These are phyloP conservation scores for Chamaecyparis obtusa DNA, from an alignment of 75 land plant genomes.

Conservation along the genomic window DNA sequence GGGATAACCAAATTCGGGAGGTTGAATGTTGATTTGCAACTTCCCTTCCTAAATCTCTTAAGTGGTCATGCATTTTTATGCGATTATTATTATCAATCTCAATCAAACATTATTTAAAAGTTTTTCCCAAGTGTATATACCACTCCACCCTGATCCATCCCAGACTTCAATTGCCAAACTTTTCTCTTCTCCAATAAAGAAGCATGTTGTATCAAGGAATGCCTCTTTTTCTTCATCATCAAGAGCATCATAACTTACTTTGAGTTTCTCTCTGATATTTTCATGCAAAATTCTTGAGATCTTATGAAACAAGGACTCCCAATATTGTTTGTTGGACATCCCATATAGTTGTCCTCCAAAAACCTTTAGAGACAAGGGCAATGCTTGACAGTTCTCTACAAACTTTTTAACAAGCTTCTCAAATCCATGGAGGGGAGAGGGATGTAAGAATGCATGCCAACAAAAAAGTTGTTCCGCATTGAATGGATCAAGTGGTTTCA, in stretches of 20 bases:
- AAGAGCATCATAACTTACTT: background rate
- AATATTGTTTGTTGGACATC: background rate
- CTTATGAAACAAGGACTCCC: background rate
- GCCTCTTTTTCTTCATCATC: background rate
- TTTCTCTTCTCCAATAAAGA: background rate
- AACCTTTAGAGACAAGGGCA: background rate
- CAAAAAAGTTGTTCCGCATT: background rate
- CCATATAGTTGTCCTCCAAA: background rate
- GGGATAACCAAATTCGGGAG: too few relatives aligned
- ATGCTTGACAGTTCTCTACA: background rate
- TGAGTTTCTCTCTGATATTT: background rate
- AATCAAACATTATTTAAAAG: background rate
- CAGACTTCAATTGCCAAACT: background rate
- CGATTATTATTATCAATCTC: background rate
- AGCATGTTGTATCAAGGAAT: background rate
- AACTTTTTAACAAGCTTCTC: background rate
- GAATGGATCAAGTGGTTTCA: background rate
- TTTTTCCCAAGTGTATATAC: background rate
- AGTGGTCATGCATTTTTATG: background rate
- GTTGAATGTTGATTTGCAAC: too few relatives aligned
- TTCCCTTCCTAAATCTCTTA: too few relatives aligned
- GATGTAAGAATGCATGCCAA: background rate
- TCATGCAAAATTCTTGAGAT: background rate
- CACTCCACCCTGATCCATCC: background rate
- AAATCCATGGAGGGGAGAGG: background rate